These are phyloP conservation scores for Pyrus hybrid DNA, from an alignment of 331 rosid genomes.

Conservation along the genomic window DNA sequence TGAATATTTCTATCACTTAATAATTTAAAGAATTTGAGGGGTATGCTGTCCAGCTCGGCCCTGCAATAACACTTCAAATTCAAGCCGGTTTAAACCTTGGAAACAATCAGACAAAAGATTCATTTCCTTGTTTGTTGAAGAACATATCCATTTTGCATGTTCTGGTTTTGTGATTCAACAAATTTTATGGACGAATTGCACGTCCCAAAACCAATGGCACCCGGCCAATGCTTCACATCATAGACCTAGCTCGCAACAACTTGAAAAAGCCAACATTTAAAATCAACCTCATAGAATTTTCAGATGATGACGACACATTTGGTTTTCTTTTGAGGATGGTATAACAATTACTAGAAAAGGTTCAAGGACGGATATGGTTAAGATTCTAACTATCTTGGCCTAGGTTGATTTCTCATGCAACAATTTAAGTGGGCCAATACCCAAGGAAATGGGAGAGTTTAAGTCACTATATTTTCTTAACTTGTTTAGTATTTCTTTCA, in stretches of 20 bases:
- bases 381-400: background rate
- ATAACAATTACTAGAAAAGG: no score
- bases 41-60: no score
- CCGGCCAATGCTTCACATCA: constrained; percentile 47
- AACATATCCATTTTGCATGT: background rate
- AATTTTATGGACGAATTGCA: constrained; percentile 21
- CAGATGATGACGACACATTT: no score
- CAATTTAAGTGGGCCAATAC: background rate
- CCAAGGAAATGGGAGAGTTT: background rate
- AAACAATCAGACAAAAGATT: no score
- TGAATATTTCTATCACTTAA: no score
- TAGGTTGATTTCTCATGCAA: background rate
- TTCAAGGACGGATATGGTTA: background rate
- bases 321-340: no score
- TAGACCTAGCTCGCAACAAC: constrained; percentile 45
- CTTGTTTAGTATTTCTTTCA: no score
- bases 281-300: no score
- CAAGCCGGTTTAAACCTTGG: no score
- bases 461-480: background rate
- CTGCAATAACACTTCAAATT: no score
- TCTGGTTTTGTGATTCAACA: background rate
- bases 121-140: background rate
- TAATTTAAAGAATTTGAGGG: no score
- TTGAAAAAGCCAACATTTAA: constrained; percentile 1
- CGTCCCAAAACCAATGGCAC: constrained; percentile 13